These are phyloP conservation scores for Penicillium sp. DNA, from an alignment of 2,329 filamentous ascomycete genomes.

Conservation along the genomic window DNA sequence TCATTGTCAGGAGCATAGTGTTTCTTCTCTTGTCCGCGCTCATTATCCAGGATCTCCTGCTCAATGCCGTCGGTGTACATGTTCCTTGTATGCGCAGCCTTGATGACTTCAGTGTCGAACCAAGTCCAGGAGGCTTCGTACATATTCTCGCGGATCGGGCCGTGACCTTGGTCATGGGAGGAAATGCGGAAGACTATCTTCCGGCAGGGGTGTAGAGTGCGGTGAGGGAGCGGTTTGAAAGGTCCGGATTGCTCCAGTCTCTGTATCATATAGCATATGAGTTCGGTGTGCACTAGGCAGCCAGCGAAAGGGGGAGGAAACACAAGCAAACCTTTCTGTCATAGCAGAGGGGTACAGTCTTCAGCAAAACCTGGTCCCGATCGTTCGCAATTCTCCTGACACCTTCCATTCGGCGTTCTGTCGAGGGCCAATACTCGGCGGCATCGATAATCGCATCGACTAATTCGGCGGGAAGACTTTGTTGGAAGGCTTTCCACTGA, in stretches of 20 bases:
- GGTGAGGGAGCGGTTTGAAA: constrained; percentile 31
- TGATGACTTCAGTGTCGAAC: constrained; percentile 39
- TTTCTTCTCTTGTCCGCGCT: constrained; percentile 10
- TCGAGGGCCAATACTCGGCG: constrained; percentile 37
- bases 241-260: constrained; percentile 12
- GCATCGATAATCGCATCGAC: constrained; percentile 41
- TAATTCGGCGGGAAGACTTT: constrained; percentile 35
- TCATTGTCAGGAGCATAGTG: constrained; percentile 24
- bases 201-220: constrained; percentile 37
- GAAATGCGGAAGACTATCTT: constrained; percentile 38
- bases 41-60: constrained; percentile 16
- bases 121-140: constrained; percentile 38
- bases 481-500: constrained; percentile 24
- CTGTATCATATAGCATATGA: constrained; percentile 7
- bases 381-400: constrained; percentile 29
- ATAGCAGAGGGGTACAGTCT: constrained; percentile 38
- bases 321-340: constrained; percentile 23
- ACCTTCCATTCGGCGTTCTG: constrained; percentile 17
- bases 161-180: constrained; percentile 38
- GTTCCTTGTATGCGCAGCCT: constrained; percentile 19
- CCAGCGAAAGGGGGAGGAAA: background rate
- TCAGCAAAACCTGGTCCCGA: constrained; percentile 33
- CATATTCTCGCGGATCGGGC: constrained; percentile 14
- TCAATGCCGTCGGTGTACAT: constrained; percentile 17
- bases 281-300: constrained; percentile 7